Conservation (phyloP, 148 eudicot species). For the Hydrangea macrophylla region DNA sequence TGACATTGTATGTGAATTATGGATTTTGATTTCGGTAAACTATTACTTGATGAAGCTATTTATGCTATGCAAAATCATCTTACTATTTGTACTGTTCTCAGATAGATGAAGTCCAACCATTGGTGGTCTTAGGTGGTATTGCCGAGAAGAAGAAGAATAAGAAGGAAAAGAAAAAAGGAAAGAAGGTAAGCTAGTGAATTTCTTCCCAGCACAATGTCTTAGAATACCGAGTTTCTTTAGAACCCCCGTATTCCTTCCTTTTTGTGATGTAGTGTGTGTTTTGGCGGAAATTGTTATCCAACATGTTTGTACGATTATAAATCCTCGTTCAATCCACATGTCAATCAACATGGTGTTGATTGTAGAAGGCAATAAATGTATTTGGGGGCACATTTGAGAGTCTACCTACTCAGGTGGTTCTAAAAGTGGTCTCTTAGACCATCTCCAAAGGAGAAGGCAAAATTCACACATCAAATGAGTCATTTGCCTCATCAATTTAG, state of each 20-base stretch:
- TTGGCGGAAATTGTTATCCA: too few relatives aligned
- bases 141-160: conserved; percentile 72
- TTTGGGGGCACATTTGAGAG: not conserved
- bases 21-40: not conserved
- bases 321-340: too few relatives aligned
- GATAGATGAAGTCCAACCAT: conserved; percentile 92
- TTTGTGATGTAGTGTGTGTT: not conserved
- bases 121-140: conserved; percentile 65
- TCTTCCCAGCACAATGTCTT: conserved; percentile 1
- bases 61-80: conserved; percentile 1
- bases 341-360: not conserved
- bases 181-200: conserved; percentile 55
- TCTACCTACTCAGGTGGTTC: not conserved
- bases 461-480: too few relatives aligned
- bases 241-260: not conserved
- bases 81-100: conserved; percentile 15
- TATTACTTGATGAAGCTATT: not conserved
- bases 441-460: too few relatives aligned
- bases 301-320: too few relatives aligned
- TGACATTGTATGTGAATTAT: conserved; percentile 57
- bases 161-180: conserved; percentile 76
- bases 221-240: not conserved
- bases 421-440: not conserved
- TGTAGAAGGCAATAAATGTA: not conserved
- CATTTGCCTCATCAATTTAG: too few relatives aligned